phyloP scores from a whole-genome alignment of 2,329 filamentous ascomycete species.

The Xylariaceae sp. region DNA sequence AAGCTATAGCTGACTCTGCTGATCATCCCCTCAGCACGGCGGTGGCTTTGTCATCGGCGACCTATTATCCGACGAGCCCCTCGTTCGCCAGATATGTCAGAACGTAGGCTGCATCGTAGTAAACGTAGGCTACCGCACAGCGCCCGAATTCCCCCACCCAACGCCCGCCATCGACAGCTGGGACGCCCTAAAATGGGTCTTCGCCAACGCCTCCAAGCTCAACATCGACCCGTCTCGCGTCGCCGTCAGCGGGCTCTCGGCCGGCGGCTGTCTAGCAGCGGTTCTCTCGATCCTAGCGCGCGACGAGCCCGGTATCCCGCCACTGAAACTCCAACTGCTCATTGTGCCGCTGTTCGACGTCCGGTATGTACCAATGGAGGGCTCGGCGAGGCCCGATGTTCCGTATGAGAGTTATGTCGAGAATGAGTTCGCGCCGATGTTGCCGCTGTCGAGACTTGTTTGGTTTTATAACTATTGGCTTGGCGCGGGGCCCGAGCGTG shows the following conservation, averaged over 20 bases:
- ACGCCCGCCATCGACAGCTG: slow-evolving; percentile 46
- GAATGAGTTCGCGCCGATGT: slow-evolving; percentile 33
- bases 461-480: slow-evolving; percentile 38
- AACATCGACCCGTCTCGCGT: slow-evolving; percentile 23
- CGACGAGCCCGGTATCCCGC: slow-evolving; percentile 26
- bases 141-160: slow-evolving; percentile 48
- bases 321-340: slow-evolving; percentile 31
- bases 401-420: slow-evolving; percentile 32
- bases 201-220: slow-evolving; percentile 29
- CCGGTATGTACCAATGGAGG: slow-evolving; percentile 31
- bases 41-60: slow-evolving; percentile 49
- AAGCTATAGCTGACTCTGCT: too few species aligned
- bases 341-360: slow-evolving; percentile 34
- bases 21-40: too few species aligned
- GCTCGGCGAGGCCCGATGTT: slow-evolving; percentile 20
- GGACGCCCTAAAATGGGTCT: slow-evolving; percentile 40
- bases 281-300: slow-evolving; percentile 24
- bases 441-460: slow-evolving; percentile 31
- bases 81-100: slow-evolving; percentile 45
- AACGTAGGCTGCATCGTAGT: slow-evolving; percentile 43
- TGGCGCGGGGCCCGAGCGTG: slow-evolving; percentile 28
- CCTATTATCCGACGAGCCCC: slow-evolving; percentile 45
- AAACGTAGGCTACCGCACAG: slow-evolving; percentile 49
- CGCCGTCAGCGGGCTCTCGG: slow-evolving; percentile 24
- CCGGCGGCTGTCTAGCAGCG: slow-evolving; percentile 28